Percentiles rank a stretch among this genome's conserved stretches.
These are phyloP conservation scores for Aureobasidium subglaciale DNA, from an alignment of 2,329 filamentous ascomycete species.

Conservation along the genomic window DNA sequence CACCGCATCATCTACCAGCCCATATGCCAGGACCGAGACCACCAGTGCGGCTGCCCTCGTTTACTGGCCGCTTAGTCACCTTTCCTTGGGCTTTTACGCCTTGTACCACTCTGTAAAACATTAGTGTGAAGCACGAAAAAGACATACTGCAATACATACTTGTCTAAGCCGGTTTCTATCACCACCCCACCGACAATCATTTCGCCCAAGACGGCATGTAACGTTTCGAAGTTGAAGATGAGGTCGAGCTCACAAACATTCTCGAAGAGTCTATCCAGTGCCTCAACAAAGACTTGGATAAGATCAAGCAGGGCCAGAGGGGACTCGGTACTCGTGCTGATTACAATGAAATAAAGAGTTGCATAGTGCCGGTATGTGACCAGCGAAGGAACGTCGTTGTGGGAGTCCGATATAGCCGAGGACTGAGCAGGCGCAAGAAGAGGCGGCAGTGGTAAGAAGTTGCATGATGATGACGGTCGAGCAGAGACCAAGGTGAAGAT, in stretches of 20 bases:
- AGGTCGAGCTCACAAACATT: slow-evolving; percentile 97
- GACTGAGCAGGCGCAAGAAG: slow-evolving; percentile 22
- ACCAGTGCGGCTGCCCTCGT: slow-evolving; percentile 52
- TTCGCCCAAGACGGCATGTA: slow-evolving; percentile 84
- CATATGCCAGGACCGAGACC: slow-evolving; percentile 29
- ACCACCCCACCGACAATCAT: slow-evolving; percentile 96
- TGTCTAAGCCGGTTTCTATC: slow-evolving; percentile 82
- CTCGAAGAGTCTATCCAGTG: slow-evolving; percentile 89
- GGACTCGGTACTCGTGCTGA: slow-evolving; percentile 91
- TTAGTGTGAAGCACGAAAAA: not conserved
- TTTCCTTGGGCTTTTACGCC: slow-evolving; percentile 70
- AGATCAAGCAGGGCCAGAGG: slow-evolving; percentile 91
- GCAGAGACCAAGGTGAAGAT: slow-evolving; percentile 95
- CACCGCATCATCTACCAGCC: slow-evolving; percentile 27
- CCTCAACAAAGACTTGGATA: slow-evolving; percentile 97
- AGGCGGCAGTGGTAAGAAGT: slow-evolving; percentile 68
- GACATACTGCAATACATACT: slow-evolving; percentile 27
- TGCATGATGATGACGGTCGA: slow-evolving; percentile 85
- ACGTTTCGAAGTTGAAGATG: slow-evolving; percentile 97
- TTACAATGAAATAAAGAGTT: slow-evolving; percentile 97
- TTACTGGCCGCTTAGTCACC: slow-evolving; percentile 71
- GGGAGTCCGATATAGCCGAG: slow-evolving; percentile 49
- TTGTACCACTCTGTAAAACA: slow-evolving; percentile 56
- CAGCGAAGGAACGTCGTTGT: slow-evolving; percentile 86
- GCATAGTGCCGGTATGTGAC: slow-evolving; percentile 98